Evolutionary conservation across 441 rosid genomes (phyloP).

Genomic region (Raphanus hybrid): DNA sequence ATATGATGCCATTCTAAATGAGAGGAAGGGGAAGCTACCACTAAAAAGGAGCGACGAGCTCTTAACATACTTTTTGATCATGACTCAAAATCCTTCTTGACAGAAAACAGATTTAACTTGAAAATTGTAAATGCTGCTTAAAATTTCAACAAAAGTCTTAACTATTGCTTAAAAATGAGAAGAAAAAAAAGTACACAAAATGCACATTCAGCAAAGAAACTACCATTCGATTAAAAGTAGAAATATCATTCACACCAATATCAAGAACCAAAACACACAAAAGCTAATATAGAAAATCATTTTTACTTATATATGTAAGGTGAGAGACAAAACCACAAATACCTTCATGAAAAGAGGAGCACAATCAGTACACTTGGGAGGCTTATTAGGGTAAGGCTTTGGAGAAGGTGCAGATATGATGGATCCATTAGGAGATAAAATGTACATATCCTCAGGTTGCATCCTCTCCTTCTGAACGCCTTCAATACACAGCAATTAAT

Average conservation of each 20-base stretch:
- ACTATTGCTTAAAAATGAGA: not conserved
- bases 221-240: not conserved
- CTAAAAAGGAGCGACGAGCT: constrained; percentile 31
- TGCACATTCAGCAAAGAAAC: not conserved
- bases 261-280: not conserved
- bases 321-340: not conserved
- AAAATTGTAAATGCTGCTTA: no score
- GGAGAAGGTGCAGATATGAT: constrained; percentile 75
- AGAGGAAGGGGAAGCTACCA: not conserved
- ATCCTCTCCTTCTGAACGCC: constrained; percentile 99
- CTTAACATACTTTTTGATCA: constrained; percentile 13
- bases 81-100: not conserved
- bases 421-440: constrained; percentile 71
- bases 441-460: constrained; percentile 94
- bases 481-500: constrained; percentile 26
- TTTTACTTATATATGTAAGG: not conserved
- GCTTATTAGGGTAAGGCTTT: constrained; percentile 86
- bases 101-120: no score
- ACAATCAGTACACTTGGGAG: constrained; percentile 96
- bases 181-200: not conserved
- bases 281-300: not conserved
- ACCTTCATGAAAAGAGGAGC: constrained; percentile 96
- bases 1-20: constrained; percentile 18
- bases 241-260: not conserved
- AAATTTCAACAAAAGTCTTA: not conserved